Evolutionary conservation across 306 rosid genomes (phyloP).

Genomic region (Inga leiocalycina): DNA sequence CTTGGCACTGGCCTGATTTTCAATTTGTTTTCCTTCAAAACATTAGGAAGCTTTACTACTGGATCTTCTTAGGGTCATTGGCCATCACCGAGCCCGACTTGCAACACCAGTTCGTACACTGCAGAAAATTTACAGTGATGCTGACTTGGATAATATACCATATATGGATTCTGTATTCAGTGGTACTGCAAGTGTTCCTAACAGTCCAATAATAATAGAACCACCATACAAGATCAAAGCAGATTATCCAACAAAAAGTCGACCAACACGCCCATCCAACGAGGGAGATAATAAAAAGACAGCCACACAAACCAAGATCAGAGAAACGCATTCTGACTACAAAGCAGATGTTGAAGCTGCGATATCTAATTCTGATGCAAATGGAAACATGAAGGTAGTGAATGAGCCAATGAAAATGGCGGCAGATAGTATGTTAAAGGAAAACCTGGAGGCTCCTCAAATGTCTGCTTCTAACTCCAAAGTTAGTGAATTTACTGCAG

Average conservation of each 20-base stretch:
- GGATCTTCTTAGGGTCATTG: constrained; percentile 93
- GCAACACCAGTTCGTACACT: constrained; percentile 96
- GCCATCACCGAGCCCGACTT: constrained; percentile 94
- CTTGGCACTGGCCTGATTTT: constrained; percentile 38
- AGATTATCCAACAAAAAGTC: constrained; percentile 65
- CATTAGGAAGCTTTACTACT: constrained; percentile 80
- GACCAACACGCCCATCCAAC: background rate
- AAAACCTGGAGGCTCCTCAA: constrained; percentile 38
- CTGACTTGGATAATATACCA: constrained; percentile 76
- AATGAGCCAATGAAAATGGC: constrained; percentile 43
- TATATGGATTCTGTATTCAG: constrained; percentile 64
- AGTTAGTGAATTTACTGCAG: constrained; percentile 22
- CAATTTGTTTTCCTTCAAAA: constrained; percentile 35
- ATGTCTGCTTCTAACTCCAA: constrained; percentile 39
- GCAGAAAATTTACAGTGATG: constrained; percentile 73
- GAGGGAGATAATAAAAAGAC: constrained; percentile 24
- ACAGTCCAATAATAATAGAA: constrained; percentile 77
- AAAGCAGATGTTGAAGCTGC: constrained; percentile 48
- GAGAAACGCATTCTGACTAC: constrained; percentile 41
- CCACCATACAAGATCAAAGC: constrained; percentile 63
- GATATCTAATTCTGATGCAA: constrained; percentile 40
- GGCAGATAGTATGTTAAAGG: constrained; percentile 32
- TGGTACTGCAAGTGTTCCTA: constrained; percentile 51
- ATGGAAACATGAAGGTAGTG: constrained; percentile 42
- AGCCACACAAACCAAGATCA: constrained; percentile 41